These are phyloP conservation scores for Metarhizium robertsii DNA, from an alignment of 2,329 filamentous ascomycete genomes.

Conservation along the genomic window DNA sequence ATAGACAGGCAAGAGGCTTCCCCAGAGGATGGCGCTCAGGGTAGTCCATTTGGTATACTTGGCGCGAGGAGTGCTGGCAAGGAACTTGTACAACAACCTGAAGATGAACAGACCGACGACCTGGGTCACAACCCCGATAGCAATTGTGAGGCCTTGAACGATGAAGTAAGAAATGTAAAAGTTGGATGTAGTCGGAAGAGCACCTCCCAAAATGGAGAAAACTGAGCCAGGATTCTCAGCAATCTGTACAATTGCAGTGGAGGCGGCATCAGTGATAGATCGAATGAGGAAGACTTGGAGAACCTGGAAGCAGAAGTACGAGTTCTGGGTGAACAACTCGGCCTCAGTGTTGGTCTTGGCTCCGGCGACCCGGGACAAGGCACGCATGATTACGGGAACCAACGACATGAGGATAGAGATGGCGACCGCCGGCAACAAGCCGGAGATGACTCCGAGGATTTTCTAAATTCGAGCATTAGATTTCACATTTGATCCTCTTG, in stretches of 20 bases:
- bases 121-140: conserved; percentile 64
- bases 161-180: conserved; percentile 91
- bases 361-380: conserved; percentile 67
- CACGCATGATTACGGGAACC: conserved; percentile 58
- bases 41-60: conserved; percentile 66
- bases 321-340: conserved; percentile 84
- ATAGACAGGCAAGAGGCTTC: conserved; percentile 64
- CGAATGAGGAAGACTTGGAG: conserved; percentile 90
- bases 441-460: conserved; percentile 72
- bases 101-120: conserved; percentile 57
- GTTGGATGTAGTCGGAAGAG: conserved; percentile 77
- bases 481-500: not conserved
- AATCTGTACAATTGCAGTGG: conserved; percentile 56
- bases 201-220: conserved; percentile 56
- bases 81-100: conserved; percentile 56
- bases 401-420: conserved; percentile 76
- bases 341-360: conserved; percentile 69
- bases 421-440: conserved; percentile 70
- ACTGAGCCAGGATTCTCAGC: conserved; percentile 50
- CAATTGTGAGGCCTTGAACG: conserved; percentile 70
- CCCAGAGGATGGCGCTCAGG: conserved; percentile 64
- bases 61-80: conserved; percentile 69
- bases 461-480: conserved; percentile 11
- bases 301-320: conserved; percentile 85
- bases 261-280: conserved; percentile 71